Evolutionary conservation across 2,329 filamentous ascomycete genomes (phyloP), one percentile per base, ranked within the genome.

Genomic region (Botrytis aclada): DNA sequence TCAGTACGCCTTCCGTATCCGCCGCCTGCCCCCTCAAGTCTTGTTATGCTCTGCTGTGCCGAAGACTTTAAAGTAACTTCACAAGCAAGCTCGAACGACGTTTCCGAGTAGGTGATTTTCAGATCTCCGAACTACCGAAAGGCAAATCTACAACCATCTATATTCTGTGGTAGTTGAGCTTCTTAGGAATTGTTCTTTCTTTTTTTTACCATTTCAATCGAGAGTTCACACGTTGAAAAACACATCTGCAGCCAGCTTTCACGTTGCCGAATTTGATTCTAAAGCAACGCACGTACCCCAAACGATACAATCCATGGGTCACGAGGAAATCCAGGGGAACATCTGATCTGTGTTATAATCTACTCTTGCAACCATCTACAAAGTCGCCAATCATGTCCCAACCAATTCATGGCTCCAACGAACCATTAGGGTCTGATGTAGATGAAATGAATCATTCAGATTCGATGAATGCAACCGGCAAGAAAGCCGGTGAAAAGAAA

Each of bases 401-500:
- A 54, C 22, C 32, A 51, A n/a, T 12, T 29, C 34, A 61, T 34
- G 34, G n/a, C 25, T 34, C 34, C 14, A 70, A 70, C 16, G 45
- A 63, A 34, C 25, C 56, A 20, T 16, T 34, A 22, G 39, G 25
- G 12, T 45, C 65, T 10, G 64, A 70, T 32, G n/a, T 37, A 25
- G 71, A 70, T 16, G 51, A 22, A 6, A 10, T 37, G n/a, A 43
- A 25, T 2, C 29, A 25, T 51, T 70, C 41, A 10, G 58, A 62
- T 22, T 62, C 32, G 18, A 29, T 54, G 7, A 37, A 69, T 62
- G 65, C 18, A 41, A 58, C n/a, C 43, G 56, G 51, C 25, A 66
- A 65, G 25, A 65, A 73, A 32, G 32, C 22, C 10, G 41, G 43
- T 25, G 37, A 29, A 18, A 77, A 78, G 74, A 76, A 75, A 34